A percentile compares a stretch with the other conserved stretches of the same genome.
These are phyloP conservation scores for Thielaviopsis euricoi DNA, from an alignment of 2,329 filamentous ascomycete species.

Conservation along the genomic window DNA sequence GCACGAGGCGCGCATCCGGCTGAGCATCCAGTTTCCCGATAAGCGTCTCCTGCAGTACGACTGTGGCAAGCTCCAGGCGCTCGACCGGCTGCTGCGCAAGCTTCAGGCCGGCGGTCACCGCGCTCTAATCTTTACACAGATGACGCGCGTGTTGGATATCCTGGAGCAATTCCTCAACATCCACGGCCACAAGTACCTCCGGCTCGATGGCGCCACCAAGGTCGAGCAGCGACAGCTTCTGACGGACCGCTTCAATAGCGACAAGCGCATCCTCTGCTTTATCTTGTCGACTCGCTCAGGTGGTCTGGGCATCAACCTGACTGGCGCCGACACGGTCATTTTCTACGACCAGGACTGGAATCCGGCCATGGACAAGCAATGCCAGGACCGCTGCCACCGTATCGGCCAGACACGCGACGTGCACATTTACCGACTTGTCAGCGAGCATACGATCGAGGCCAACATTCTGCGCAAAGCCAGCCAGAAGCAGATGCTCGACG, in stretches of 20 bases:
- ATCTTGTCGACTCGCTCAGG: slow-evolving; percentile 91
- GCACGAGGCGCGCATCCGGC: slow-evolving; percentile 80
- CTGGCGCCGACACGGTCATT: slow-evolving; percentile 91
- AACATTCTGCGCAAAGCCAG: slow-evolving; percentile 95
- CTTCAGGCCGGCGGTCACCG: slow-evolving; percentile 83
- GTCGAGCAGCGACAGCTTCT: slow-evolving; percentile 90
- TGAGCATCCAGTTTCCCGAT: slow-evolving; percentile 93
- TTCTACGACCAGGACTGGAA: slow-evolving; percentile 99
- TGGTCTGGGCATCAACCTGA: slow-evolving; percentile 89
- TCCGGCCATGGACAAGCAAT: slow-evolving; percentile 98
- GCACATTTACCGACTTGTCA: slow-evolving; percentile 89
- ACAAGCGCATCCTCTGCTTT: slow-evolving; percentile 81
- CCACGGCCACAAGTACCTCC: slow-evolving; percentile 89
- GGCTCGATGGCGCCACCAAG: slow-evolving; percentile 90
- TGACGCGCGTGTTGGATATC: slow-evolving; percentile 97
- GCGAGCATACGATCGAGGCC: slow-evolving; percentile 89
- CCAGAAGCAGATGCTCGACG: slow-evolving; percentile 94
- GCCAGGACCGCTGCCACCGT: slow-evolving; percentile 90
- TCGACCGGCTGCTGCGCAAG: slow-evolving; percentile 71
- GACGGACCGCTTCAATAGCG: slow-evolving; percentile 92
- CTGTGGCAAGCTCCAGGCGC: slow-evolving; percentile 84
- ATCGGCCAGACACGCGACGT: slow-evolving; percentile 97
- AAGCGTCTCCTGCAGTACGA: slow-evolving; percentile 94
- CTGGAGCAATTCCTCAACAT: slow-evolving; percentile 96
- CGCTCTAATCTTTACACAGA: slow-evolving; percentile 95